Base-by-base conservation (phyloP, 345 rosid species). In the Lepidium sativum region DNA sequence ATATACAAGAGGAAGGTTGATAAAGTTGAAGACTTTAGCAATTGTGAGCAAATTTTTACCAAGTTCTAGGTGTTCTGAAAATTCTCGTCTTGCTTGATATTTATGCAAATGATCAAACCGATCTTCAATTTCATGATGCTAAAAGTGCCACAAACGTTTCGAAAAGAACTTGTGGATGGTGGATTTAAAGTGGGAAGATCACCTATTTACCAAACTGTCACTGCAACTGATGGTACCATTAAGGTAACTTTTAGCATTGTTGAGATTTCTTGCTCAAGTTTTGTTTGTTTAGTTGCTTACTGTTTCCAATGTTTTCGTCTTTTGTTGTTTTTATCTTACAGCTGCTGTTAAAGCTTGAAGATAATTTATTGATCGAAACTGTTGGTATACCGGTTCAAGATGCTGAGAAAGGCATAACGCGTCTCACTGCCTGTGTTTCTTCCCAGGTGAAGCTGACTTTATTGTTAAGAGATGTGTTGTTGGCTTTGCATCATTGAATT, bases 381-480 rank as follows among this genome's bases (percentile, higher is more conserved):
- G 99, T 91, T 27, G 99, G 97, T 33, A 94, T 94, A 74, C 99
- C 97, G 0, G 89, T 88, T 52, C 79, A 75, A 75, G 92, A 81
- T 50, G 80, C 78, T 47, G 84, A 85, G 49, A 91, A 86, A 65
- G 97, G 95, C 56, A 81, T 80, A 2, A 72, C 83, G 60, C 89
- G 92, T n/a, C 95, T 94, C 56, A 91, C 99, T 62, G 96, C 97
- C 1, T 94, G 97, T 35, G 84, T 94, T 61, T 94, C 99, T 20
- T 94, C 99, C 11, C 97, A 94, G 95, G 99, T 88, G 64, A 40
- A 44, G 8, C 4, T 39, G 56, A 40, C 21, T 56, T 23, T 63
- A 1, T 48, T 60, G 50, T 67, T 55, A 5, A 4, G 56, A 65
- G 31, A 52, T 9, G 17, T 60, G 7, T 69, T 4, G 42, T 67